Evolutionary conservation across 2,329 filamentous ascomycete genomes (phyloP), one percentile per base, ranked within the genome.

Genomic region (Arthrobotrys pseudoclavata): DNA sequence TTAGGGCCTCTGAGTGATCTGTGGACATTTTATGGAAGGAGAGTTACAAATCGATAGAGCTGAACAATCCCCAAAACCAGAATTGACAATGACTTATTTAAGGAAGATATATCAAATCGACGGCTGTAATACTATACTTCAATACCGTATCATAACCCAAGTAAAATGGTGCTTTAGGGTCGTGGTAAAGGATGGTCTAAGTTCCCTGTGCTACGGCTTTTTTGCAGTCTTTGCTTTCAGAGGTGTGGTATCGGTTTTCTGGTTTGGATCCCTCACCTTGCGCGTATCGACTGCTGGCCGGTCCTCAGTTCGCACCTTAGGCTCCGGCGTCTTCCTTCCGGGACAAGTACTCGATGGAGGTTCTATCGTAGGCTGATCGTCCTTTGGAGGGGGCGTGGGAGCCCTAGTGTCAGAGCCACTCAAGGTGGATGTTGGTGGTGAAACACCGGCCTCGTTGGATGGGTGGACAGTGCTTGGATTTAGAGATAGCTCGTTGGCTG

Each of bases 261-360:
- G 55, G 20, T 34, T 60, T 42, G 31, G 20, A 60, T 60, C 55
- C 34, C 55, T 60, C 34, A 60, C 34, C 34, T 60, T 60, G 20
- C 20, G 55, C 34, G 31, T 10, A 60, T 60, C 34, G 18, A 60
- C 31, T 26, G 22, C 34, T 26, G 55, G 42, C 9, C 42, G 55
- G 7, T 60, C 55, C 12, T 60, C 31, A 15, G 18, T 60, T n/a
- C 55, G 55, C 3, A 60, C 55, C 9, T 60, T 60, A 13, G 34
- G 55, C 55, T 60, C 55, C 9, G 55, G 55, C 2, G 55, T 60
- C 26, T 26, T 42, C 10, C 55, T 60, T 42, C 55, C 55, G 1
- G 55, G 55, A 26, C 55, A 60, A n/a, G 55, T 60, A n/a, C 34
- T 60, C 7, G 55, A 42, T 60, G 55, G 55, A 3, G 55, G 55